phyloP scores from a whole-genome alignment of 345 rosid genomes.

The Mallotus nudiflorus region DNA sequence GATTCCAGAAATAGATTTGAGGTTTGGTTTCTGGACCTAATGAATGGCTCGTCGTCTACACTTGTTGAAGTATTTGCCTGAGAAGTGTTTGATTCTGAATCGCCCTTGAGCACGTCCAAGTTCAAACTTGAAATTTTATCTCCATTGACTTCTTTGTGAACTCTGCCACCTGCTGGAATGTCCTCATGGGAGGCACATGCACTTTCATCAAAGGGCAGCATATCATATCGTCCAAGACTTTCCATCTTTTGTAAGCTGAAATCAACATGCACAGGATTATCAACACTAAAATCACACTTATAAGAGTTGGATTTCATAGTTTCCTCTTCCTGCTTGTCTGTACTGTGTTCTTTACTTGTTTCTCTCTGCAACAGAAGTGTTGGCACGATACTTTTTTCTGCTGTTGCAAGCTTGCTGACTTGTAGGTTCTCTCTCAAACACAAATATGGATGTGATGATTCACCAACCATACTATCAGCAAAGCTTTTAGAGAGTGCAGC shows the following conservation, averaged over 20 bases:
- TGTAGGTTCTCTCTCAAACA: not conserved
- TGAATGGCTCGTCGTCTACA: not conserved
- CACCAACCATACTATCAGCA: not conserved
- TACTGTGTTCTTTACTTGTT: not conserved
- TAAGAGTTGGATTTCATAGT: too few relatives aligned
- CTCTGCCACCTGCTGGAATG: slow-evolving; percentile 10
- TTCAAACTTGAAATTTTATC: slow-evolving; percentile 22
- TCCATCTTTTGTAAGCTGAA: not conserved
- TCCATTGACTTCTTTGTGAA: slow-evolving; percentile 17
- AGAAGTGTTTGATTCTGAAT: not conserved
- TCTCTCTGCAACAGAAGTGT: not conserved
- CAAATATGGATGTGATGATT: slow-evolving; percentile 2
- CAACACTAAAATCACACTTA: slow-evolving; percentile 16
- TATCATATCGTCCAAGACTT: not conserved
- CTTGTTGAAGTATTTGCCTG: slow-evolving; percentile 4
- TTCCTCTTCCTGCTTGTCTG: too few relatives aligned
- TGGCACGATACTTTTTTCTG: not conserved
- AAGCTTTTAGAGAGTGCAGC: not conserved
- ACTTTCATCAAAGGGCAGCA: not conserved
- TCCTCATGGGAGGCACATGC: slow-evolving; percentile 15
- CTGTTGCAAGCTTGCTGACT: not conserved
- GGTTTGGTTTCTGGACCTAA: not conserved
- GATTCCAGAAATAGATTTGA: not conserved
- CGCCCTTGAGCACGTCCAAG: slow-evolving; percentile 7
- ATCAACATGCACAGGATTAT: not conserved